A percentile compares a stretch with the other conserved stretches of the same genome.
Conservation (phyloP, 1,139 yeast species). For the Candida sp. region DNA sequence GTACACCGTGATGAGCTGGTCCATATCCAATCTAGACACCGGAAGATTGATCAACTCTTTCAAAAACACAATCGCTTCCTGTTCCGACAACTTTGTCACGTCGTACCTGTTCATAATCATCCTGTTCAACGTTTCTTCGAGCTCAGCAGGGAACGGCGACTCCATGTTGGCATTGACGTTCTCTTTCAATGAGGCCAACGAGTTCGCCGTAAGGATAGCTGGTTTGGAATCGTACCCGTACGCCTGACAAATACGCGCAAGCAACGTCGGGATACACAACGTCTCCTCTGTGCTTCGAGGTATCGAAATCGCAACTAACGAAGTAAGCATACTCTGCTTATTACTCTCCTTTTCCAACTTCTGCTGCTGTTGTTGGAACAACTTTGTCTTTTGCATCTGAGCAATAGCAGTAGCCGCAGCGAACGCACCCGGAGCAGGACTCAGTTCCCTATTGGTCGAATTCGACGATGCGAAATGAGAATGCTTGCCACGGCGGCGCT, state of each 20-base stretch:
- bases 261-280: conserved; percentile 68
- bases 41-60: conserved; percentile 54
- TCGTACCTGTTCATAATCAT: conserved; percentile 37
- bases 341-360: conserved; percentile 33
- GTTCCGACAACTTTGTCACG: conserved; percentile 24
- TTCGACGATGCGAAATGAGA: conserved; percentile 17
- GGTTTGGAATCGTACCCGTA: conserved; percentile 76
- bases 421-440: conserved; percentile 77
- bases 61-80: conserved; percentile 50
- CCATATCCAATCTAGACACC: conserved; percentile 54
- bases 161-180: conserved; percentile 15
- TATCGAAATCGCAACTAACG: conserved; percentile 70
- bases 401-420: conserved; percentile 77
- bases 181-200: conserved; percentile 71
- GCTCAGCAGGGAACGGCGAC: conserved; percentile 13
- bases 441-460: conserved; percentile 36
- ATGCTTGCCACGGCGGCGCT: conserved; percentile 3
- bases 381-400: conserved; percentile 47
- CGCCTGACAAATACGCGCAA: conserved; percentile 68
- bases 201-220: conserved; percentile 67
- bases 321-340: conserved; percentile 59
- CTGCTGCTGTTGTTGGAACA: conserved; percentile 23
- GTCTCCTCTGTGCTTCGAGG: conserved; percentile 84
- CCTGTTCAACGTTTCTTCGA: conserved; percentile 19
- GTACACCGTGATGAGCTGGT: conserved; percentile 59